Evolutionary conservation across 352 stramenopile genomes (phyloP), one percentile per base, ranked within the genome.

Genomic region (Salisapilia sapeloensis): DNA sequence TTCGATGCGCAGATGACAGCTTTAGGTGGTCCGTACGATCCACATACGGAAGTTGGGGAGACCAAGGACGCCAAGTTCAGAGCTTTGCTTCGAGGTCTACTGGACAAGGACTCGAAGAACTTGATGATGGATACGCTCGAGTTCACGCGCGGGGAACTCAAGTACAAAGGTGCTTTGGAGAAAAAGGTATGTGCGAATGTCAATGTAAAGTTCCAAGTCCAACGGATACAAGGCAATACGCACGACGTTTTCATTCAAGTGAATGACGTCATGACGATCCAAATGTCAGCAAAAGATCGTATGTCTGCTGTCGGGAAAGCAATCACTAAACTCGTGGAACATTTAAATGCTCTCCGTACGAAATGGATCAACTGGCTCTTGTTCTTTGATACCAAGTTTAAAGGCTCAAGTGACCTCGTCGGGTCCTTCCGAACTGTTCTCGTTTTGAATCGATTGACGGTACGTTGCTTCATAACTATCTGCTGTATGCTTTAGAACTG

Each of bases 241-340:
- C 29, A 84, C 27, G 42, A 83, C 23, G 60, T 83, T 33, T 87
- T 87, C 13, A 45, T 83, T 24, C 63, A 87, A 38, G 46, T 57
- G 9, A 82, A 81, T 31, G 63, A 62, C 14, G 37, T 81, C 12
- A n/a, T n/a, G n/a, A n/a, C n/a, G n/a, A n/a, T n/a, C n/a, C n/a
- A n/a, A n/a, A n/a, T n/a, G n/a, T n/a, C n/a, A n/a, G n/a, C n/a
- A n/a, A n/a, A n/a, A n/a, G n/a, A n/a, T n/a, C n/a, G n/a, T n/a
- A n/a, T n/a, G n/a, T n/a, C n/a, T n/a, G n/a, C n/a, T n/a, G n/a
- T n/a, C n/a, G n/a, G n/a, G n/a, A n/a, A n/a, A n/a, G 38, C 40
- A 0, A 53, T 58, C 17, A 38, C 56, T 12, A 56, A 71, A 9
- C 44, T 59, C 12, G 53, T 60, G 31, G 56, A 76, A 16, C 69